Evolutionary conservation across 176 grass and related monocot genomes (phyloP), one percentile per base, ranked within the genome.

Genomic region (Avena insularis): DNA sequence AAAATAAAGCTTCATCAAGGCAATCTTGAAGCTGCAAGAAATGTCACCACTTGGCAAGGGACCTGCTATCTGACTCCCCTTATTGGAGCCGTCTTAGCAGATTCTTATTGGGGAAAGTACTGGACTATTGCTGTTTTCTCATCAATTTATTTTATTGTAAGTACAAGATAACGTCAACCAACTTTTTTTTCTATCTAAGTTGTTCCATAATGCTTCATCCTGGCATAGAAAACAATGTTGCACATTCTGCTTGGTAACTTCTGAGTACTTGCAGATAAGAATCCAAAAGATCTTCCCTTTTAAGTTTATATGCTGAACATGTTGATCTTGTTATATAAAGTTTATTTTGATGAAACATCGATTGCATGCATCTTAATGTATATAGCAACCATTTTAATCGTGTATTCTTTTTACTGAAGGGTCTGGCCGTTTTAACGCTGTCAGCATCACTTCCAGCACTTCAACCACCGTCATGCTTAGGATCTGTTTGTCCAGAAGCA

Each of bases 61-160:
- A 98, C 96, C 82, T 98, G 96, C 89, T 98, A 98, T 69, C 90
- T 98, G n/a, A 95, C 91, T 50, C 87, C 96, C 62, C 88, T 98
- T 57, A 85, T 98, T 79, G 93, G 96, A 47, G 96, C 93, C 12
- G 64, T 98, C 62, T 80, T 98, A 71, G 96, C 96, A 61, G 93
- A 98, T 83, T 93, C 93, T 58, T 91, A 83, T 6, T 98, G 91
- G 92, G 96, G 96, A 23, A 95, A 90, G 59, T 95, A 92, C 82
- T 83, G 86, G 88, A 96, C 96, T 54, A 98, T 98, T 83, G 85
- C 80, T 68, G 90, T 87, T 73, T 98, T 98, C 87, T 94, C 96
- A 73, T 83, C 84, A 46, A 23, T 98, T 86, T 96, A 98, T 67
- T 82, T 98, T 57, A 57, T 94, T 80, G 96, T 98, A 91, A 98